A percentile compares a stretch with the other conserved stretches of the same genome.
phyloP scores from a whole-genome alignment of 768 basidiomycete genomes.

The Auricularia cornea region DNA sequence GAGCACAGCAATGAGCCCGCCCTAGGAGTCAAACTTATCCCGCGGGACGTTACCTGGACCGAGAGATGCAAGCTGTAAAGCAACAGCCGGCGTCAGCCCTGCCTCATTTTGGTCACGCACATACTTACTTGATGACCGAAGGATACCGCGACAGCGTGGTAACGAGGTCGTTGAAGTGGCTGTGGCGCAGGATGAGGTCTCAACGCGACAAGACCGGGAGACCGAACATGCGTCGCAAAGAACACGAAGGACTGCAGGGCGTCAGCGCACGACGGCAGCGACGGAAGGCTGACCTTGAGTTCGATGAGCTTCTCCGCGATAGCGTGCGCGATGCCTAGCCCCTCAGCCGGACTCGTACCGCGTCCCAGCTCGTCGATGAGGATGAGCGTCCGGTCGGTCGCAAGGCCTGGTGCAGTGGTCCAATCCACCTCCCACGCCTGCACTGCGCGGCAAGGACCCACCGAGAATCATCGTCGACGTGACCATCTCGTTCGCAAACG shows the following conservation, averaged over 20 bases:
- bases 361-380: slow-evolving; percentile 90
- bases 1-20: too few relatives aligned
- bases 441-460: too few relatives aligned
- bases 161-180: slow-evolving; percentile 75
- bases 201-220: neutral
- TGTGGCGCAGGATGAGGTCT: slow-evolving; percentile 18
- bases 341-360: slow-evolving; percentile 82
- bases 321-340: slow-evolving; percentile 73
- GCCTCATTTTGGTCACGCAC: too few relatives aligned
- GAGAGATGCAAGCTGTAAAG: slow-evolving; percentile 65
- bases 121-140: slow-evolving; percentile 66
- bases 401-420: slow-evolving; percentile 50
- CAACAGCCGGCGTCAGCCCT: neutral
- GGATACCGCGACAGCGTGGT: slow-evolving; percentile 70
- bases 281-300: slow-evolving; percentile 44
- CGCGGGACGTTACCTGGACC: slow-evolving; percentile 74
- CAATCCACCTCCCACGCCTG: too few relatives aligned
- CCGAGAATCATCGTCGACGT: slow-evolving; percentile 87
- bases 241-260: slow-evolving; percentile 65
- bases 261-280: neutral
- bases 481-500: slow-evolving; percentile 94
- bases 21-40: too few relatives aligned
- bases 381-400: slow-evolving; percentile 61
- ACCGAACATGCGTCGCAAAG: slow-evolving; percentile 68
- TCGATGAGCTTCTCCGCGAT: slow-evolving; percentile 71